Base-by-base conservation (phyloP, 441 rosid species). In the Pelargonium citronellum region DNA sequence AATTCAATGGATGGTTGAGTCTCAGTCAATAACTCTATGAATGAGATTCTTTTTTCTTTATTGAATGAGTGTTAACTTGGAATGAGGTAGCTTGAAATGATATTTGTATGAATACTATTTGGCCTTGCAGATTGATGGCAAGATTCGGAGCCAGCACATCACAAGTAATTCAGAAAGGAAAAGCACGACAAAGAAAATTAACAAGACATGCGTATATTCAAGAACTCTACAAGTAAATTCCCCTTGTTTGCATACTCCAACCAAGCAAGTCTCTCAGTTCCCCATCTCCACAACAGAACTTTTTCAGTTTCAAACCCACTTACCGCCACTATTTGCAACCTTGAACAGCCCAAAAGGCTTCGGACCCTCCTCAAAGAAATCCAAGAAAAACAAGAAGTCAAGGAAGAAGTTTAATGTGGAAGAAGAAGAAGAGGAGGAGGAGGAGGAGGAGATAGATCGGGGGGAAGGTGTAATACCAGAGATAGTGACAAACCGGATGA, bases 401-500 rank as follows among this genome's bases (percentile, higher is more conserved):
- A 86, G 74, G 77, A 79, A 15, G 60, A 53, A 15, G 7, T 53
- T 69, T 0, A 70, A 71, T 11, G 11, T 22, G 27, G 46, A 47
- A 0, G 70, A 72, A 0, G 82, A 78, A 0, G 85, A 82, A 0
- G 81, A 83, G 0, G 80, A 74, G 0, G 77, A 76, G 0, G 81
- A 82, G 0, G 79, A 74, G 0, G 72, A 72, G 12, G 84, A 75
- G 6, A 78, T 74, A 4, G 91, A 75, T 2, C 70, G 66, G 16
- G 89, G 78, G 66, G 83, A 75, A 27, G 92, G 90, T 19, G 61
- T 89, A 20, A 87, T 92, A 75, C 96, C 96, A 2, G 98, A 92
- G 89, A 78, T 90, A 71, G 98, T 92, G 57, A 92, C 98, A 13
- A 92, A 90, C 76, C 82, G 98, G 83, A 90, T 92, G 95, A 90